These are phyloP conservation scores for Rhizopus stolonifer DNA, from an alignment of 371 early-diverging fungal species.

Conservation along the genomic window DNA sequence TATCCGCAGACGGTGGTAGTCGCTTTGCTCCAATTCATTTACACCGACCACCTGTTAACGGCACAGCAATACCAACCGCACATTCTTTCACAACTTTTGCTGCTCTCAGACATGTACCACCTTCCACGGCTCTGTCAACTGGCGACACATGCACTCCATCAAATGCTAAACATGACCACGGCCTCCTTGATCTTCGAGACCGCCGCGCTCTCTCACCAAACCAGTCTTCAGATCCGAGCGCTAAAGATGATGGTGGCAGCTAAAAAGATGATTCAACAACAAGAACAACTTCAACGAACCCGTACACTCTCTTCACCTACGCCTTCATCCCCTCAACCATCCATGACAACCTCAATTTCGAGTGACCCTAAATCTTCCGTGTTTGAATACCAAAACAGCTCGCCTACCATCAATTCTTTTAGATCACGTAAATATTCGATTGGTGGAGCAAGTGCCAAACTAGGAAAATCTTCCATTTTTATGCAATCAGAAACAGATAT, in stretches of 20 bases:
- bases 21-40: constrained; percentile 64
- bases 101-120: constrained; percentile 53
- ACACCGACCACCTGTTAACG: constrained; percentile 64
- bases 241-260: constrained; percentile 48
- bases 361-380: no score
- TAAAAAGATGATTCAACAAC: constrained; percentile 39
- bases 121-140: constrained; percentile 57
- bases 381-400: neutral
- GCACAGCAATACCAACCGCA: constrained; percentile 53
- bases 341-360: no score
- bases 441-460: neutral
- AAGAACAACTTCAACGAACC: constrained; percentile 15
- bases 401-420: constrained; percentile 15
- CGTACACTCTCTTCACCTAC: no score
- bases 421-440: constrained; percentile 3
- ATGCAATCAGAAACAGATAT: no score
- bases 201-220: constrained; percentile 47
- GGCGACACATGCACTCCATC: constrained; percentile 52
- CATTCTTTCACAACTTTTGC: constrained; percentile 58
- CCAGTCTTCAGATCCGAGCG: constrained; percentile 55
- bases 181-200: constrained; percentile 62
- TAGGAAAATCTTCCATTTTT: no score
- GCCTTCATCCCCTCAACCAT: no score
- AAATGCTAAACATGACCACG: constrained; percentile 56
- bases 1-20: constrained; percentile 56